Conservation (phyloP, 495 filamentous ascomycete species). For the Xylaria venustula region DNA sequence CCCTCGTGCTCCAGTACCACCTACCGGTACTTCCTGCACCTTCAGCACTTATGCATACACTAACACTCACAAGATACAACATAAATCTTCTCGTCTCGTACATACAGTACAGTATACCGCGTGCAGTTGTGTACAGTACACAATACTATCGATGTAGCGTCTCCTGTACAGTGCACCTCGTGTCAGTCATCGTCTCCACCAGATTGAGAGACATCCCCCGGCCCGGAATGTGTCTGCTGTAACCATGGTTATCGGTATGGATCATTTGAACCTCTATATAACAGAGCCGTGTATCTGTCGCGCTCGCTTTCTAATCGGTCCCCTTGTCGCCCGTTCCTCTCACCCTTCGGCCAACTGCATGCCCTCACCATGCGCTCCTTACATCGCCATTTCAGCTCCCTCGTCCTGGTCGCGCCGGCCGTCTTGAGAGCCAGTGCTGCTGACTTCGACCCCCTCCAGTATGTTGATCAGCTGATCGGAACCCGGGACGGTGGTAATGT, state of each 20-base stretch:
- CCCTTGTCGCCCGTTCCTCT: background rate
- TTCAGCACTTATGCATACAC: background rate
- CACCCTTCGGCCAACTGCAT: background rate
- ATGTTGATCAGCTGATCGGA: slow-evolving; percentile 59
- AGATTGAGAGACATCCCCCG: slow-evolving; percentile 8
- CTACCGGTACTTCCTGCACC: background rate
- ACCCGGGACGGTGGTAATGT: slow-evolving; percentile 67
- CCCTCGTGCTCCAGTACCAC: too few relatives aligned
- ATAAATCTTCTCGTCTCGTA: background rate
- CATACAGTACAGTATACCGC: too few relatives aligned
- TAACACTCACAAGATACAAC: too few relatives aligned
- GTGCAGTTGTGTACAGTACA: too few relatives aligned
- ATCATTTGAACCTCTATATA: slow-evolving; percentile 4
- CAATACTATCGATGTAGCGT: background rate
- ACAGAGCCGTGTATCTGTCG: slow-evolving; percentile 1
- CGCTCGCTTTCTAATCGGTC: background rate
- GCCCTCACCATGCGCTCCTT: slow-evolving; percentile 22
- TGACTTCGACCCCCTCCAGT: slow-evolving; percentile 37
- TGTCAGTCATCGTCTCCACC: background rate
- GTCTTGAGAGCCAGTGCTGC: slow-evolving; percentile 18
- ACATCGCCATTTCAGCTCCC: slow-evolving; percentile 14
- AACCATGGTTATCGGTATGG: background rate
- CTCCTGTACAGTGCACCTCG: background rate
- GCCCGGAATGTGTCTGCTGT: slow-evolving; percentile 2
- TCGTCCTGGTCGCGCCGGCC: slow-evolving; percentile 15